A percentile compares a stretch with the other conserved stretches of the same genome.
phyloP scores from a whole-genome alignment of 805 yeast genomes.

The Candida maesae region DNA sequence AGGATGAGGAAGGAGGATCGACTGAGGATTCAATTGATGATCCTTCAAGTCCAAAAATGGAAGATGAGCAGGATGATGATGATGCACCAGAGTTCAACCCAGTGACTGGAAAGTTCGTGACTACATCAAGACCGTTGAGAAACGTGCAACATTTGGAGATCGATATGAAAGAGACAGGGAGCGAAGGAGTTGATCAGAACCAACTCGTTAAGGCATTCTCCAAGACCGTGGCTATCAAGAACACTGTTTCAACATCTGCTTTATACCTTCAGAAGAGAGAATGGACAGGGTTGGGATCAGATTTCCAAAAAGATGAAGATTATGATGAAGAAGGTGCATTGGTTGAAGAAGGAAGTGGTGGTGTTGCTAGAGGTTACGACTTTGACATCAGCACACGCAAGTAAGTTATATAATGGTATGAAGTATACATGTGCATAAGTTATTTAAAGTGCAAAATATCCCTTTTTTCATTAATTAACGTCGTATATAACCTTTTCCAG shows the following conservation, averaged over 20 bases:
- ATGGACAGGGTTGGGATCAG: slow-evolving; percentile 94
- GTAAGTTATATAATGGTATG: too few relatives aligned
- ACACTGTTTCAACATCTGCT: slow-evolving; percentile 89
- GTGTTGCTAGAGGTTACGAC: slow-evolving; percentile 86
- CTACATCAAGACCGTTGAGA: slow-evolving; percentile 73
- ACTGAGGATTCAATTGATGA: slow-evolving; percentile 8
- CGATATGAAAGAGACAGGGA: slow-evolving; percentile 33
- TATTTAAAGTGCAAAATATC: too few relatives aligned
- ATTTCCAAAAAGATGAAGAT: slow-evolving; percentile 43
- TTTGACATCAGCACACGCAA: slow-evolving; percentile 28
- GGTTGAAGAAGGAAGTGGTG: slow-evolving; percentile 78
- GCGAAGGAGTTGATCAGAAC: slow-evolving; percentile 5
- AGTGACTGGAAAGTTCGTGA: slow-evolving; percentile 74
- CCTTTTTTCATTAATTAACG: too few relatives aligned
- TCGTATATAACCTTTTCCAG: too few relatives aligned
- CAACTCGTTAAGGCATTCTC: slow-evolving; percentile 53
- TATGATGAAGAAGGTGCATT: slow-evolving; percentile 61
- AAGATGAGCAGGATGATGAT: slow-evolving; percentile 15
- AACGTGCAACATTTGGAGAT: slow-evolving; percentile 61
- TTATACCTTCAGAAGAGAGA: slow-evolving; percentile 60
- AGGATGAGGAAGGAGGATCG: slow-evolving; percentile 25
- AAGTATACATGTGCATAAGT: too few relatives aligned
- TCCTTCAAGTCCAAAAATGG: slow-evolving; percentile 30
- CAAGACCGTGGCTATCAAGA: slow-evolving; percentile 57
- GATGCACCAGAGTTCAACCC: slow-evolving; percentile 85